Evolutionary conservation across 2,329 filamentous ascomycete species (phyloP), one percentile per base, ranked within the genome.

Genomic region (Cladophialophora carrionii): DNA sequence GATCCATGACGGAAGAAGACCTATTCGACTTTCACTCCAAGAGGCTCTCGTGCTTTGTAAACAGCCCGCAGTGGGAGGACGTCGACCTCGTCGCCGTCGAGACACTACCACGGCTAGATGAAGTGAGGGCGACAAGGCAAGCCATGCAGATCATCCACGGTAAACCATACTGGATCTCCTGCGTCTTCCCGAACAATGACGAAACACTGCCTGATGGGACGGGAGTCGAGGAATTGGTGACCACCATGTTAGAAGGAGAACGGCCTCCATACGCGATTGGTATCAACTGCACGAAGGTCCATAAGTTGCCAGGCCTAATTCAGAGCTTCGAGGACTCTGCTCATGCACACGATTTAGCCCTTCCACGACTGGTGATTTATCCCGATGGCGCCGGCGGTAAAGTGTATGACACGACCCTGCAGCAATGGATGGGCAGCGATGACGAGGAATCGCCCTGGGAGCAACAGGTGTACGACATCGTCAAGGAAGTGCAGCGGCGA

Each of bases 361-460:
- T 75, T 14, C 87, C 87, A 0, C 80, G 78, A 22, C 74, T 90
- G 60, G 83, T 90, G 4, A 71, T 90, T 20, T 90, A 90, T 73
- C 88, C 88, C 0, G 88, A 90, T 73, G 88, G 88, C 0, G 89
- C 88, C 1, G 87, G 86, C 54, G 87, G 86, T 0, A 85, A 89
- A 75, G 81, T 87, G 0, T 90, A 90, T 75, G 85, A 90, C 73
- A 88, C 87, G 0, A 76, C 75, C 0, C 87, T 85, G 6, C 84
- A 88, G 71, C 78, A 76, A 59, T 90, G 88, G 88, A 83, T 83
- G 68, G 63, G 67, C 31, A 52, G 62, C 3, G 61, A 67, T n/a
- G 24, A 55, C 32, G 55, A 57, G 31, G 52, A 60, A 26, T n/a
- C 24, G 6, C 54, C 62, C 24, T 78, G 77, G 77, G 75, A 75